Evolutionary conservation across 805 yeast genomes (phyloP).

Genomic region (Saccharomyces mikatae): DNA sequence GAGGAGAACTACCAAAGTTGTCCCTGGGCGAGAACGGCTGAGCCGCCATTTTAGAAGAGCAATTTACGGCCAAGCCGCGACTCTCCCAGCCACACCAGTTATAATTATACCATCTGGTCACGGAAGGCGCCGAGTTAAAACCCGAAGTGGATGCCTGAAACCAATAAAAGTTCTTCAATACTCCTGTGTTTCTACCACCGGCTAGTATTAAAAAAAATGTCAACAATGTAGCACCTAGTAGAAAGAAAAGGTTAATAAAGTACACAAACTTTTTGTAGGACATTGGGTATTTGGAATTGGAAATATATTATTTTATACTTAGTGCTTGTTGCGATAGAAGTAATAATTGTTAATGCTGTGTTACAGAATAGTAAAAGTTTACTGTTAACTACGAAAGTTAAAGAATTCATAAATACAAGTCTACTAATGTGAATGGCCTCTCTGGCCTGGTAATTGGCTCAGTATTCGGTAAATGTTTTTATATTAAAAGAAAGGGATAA

Average conservation of each 20-base stretch:
- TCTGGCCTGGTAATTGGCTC: neutral
- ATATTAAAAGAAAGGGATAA: neutral
- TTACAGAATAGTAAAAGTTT: neutral
- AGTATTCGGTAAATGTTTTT: neutral
- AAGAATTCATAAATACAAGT: neutral
- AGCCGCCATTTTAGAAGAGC: conserved; percentile 53
- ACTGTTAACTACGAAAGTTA: neutral
- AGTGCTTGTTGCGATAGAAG: neutral
- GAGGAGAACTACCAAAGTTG: conserved; percentile 49
- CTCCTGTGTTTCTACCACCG: conserved; percentile 46
- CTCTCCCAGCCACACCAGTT: conserved; percentile 42
- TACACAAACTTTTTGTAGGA: neutral
- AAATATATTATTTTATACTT: neutral
- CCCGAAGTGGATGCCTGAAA: conserved; percentile 59
- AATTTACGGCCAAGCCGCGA: conserved; percentile 38
- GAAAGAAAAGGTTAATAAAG: conserved; percentile 15
- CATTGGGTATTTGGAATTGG: neutral
- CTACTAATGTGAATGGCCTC: neutral
- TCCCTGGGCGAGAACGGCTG: conserved; percentile 71
- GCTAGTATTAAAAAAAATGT: conserved; percentile 56
- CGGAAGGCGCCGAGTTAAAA: conserved; percentile 34
- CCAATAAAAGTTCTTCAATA: conserved; percentile 67
- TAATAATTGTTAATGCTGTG: neutral
- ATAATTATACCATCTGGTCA: conserved; percentile 75
- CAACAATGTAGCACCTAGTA: conserved; percentile 40